Conservation (phyloP, 1,284 basidiomycete species). For the Phellinidium pouzarii region DNA sequence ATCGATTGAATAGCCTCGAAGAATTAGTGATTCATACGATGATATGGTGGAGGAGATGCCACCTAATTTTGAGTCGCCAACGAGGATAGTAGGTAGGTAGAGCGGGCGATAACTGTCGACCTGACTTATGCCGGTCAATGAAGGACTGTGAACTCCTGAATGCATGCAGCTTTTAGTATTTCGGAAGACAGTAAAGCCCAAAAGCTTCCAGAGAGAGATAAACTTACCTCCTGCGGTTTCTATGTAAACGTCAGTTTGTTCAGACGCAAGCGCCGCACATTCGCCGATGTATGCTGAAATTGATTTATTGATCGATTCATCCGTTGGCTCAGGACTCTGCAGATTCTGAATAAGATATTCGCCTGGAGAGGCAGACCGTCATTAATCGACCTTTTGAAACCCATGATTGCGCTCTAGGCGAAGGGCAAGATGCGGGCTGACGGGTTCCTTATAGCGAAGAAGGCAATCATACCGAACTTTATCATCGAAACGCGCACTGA, state of each 20-base stretch:
- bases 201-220: neutral
- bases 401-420: conserved; percentile 35
- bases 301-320: conserved; percentile 64
- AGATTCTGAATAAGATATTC: conserved; percentile 24
- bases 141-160: conserved; percentile 89
- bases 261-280: conserved; percentile 34
- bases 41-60: conserved; percentile 94
- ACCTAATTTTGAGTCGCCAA: conserved; percentile 86
- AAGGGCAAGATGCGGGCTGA: conserved; percentile 90
- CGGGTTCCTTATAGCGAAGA: conserved; percentile 81
- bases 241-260: conserved; percentile 67
- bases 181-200: neutral
- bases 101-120: conserved; percentile 78
- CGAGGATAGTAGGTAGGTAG: conserved; percentile 80
- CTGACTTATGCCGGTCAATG: conserved; percentile 82
- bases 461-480: conserved; percentile 67
- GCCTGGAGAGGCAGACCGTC: neutral
- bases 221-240: conserved; percentile 91
- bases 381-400: conserved; percentile 10
- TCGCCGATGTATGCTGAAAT: conserved; percentile 56
- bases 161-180: neutral
- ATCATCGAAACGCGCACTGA: conserved; percentile 38
- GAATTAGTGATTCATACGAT: conserved; percentile 83
- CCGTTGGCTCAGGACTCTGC: conserved; percentile 36
- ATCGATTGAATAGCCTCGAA: conserved; percentile 90